Base-by-base conservation (phyloP, 2,329 filamentous ascomycete species). In the Neopestalotiopsis clavispora region DNA sequence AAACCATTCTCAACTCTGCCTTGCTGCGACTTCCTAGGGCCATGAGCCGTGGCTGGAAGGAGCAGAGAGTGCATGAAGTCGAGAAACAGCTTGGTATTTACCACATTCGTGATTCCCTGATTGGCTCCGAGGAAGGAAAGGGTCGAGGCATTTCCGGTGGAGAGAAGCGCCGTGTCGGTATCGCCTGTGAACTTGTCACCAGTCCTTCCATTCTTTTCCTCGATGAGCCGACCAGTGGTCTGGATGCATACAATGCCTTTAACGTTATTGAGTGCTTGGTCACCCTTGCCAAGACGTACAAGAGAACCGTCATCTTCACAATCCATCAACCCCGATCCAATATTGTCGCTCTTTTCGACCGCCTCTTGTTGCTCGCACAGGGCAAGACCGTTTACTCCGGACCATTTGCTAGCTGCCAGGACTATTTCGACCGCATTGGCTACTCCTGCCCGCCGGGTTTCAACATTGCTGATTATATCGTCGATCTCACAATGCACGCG, bases 301-400 rank as follows among this genome's bases (percentile, higher is more conserved):
- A 98, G 82, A 89, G 97, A 70, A 99, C 97, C 0, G 94, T 99
- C 67, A 92, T 99, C 71, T 98, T 99, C 82, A 99, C 96, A 14
- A 99, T 99, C 72, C 96, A 99, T 79, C 96, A 99, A 77, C 96
- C 96, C 49, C 90, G 97, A 73, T 99, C 96, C 12, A 99, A 99
- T 80, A 99, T 99, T 76, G 96, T 98, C 28, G 96, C 96, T 10
- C 87, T 99, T 3, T 99, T 99, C 77, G 96, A 99, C 78, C 91
- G 95, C 68, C 86, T 99, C n/a, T 87, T 99, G 67, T 89, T 99
- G 14, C 85, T 99, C 58, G 96, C 96, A 2, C 91, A 94, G 73
- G 96, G 96, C 32, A 91, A 91, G 75, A 92, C 94, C 1, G 96
- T 99, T 7, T 99, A 97, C 79, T 98, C 96, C 3, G 96, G 96